phyloP scores from a whole-genome alignment of 2,329 filamentous ascomycete genomes.

The Monilinia fructicola region DNA sequence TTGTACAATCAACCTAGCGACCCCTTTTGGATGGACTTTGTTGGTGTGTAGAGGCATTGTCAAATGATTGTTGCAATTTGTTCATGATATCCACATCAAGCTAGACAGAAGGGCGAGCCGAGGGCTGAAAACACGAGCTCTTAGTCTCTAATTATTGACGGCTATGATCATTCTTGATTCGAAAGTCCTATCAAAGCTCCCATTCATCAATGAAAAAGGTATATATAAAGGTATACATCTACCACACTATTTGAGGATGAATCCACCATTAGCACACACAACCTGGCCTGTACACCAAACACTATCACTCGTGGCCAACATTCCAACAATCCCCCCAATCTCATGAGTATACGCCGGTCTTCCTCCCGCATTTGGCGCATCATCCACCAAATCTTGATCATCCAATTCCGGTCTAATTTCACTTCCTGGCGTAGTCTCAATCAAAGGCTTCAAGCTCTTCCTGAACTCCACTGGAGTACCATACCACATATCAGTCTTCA shows the following conservation, averaged over 20 bases:
- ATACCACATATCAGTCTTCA: constrained; percentile 66
- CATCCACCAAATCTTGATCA: constrained; percentile 58
- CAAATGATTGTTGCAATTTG: neutral
- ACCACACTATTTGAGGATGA: constrained; percentile 50
- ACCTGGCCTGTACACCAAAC: constrained; percentile 78
- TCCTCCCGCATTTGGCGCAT: constrained; percentile 55
- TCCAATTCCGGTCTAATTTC: constrained; percentile 61
- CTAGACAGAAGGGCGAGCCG: neutral
- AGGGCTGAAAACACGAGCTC: neutral
- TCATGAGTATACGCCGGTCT: constrained; percentile 66
- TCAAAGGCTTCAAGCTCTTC: constrained; percentile 57
- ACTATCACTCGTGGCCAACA: constrained; percentile 71
- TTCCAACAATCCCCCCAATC: constrained; percentile 73
- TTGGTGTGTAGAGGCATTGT: neutral
- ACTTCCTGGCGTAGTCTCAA: constrained; percentile 64
- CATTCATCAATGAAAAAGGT: neutral
- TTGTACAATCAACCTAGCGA: neutral
- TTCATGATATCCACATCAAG: neutral
- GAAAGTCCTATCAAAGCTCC: neutral
- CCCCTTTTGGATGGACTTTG: neutral
- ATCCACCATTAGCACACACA: constrained; percentile 77
- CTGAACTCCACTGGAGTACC: constrained; percentile 57
- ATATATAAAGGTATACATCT: neutral
- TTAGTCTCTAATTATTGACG: neutral
- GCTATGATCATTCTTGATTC: too few relatives aligned